Base-by-base conservation (phyloP, 2,329 filamentous ascomycete species). In the Cladosporium velox region DNA sequence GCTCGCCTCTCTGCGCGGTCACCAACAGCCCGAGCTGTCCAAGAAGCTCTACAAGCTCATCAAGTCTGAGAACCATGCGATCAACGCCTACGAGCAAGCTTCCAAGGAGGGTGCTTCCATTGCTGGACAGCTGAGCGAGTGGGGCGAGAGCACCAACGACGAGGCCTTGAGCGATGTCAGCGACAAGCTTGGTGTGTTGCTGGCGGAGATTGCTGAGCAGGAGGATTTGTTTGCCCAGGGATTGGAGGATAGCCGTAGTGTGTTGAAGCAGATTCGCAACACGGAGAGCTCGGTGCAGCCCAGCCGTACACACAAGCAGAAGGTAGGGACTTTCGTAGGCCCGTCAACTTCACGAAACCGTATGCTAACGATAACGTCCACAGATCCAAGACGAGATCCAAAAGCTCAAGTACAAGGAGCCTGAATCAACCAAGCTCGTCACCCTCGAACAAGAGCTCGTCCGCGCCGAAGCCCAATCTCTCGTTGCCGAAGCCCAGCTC, bases 231-330 rank as follows among this genome's bases (percentile, higher is more conserved):
- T 93, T 78, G 92, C 93, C 4, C 90, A 94, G 78, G 89, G 89
- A 59, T 79, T 99, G 65, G 95, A 99, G 78, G 93, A 97, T 69
- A 92, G 91, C 71, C 87, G 95, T 59, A 85, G 83, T 38, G 81
- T 92, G 28, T 83, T 99, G 78, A 99, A 99, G 86, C 87, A 91
- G 71, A 96, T 99, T 72, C 88, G 95, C 71, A 96, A 99, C 79
- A 97, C 93, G 15, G 95, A 99, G 83, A 90, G 90, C 81, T 96
- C 91, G 71, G 94, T 99, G 18, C 93, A 97, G 83, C 95, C 95
- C 7, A 93, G 90, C 74, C 87, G 95, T 67, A 93, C 97, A 72
- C 86, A 91, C 73, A 95, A 95, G 80, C 83, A 86, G 69, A 96
- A 96, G 81, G 82, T 82, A 71, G 12, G 70, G 59, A 26, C 14